Percentiles rank a stretch among this genome's conserved stretches.
Conservation (phyloP, 352 stramenopile genomes). For the Globisporangium emineosum region DNA sequence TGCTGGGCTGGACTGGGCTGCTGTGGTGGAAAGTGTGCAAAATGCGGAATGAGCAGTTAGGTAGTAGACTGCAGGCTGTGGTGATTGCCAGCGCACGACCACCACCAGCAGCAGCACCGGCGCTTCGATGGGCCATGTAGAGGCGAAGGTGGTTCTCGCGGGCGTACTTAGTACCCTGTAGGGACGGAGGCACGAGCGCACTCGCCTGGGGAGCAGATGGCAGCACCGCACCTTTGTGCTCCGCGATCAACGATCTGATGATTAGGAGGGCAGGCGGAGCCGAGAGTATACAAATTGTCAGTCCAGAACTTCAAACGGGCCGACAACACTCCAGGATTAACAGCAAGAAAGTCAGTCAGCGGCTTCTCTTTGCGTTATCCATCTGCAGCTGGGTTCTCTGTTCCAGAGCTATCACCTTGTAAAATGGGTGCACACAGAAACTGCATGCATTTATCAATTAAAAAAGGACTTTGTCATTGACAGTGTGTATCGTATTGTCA, state of each 20-base stretch:
- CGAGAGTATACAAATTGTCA: constrained; percentile 4
- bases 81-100: background rate
- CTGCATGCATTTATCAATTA: no score
- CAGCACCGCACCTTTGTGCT: constrained; percentile 14
- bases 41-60: constrained; percentile 14
- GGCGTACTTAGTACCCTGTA: background rate
- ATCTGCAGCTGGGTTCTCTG: background rate
- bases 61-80: constrained; percentile 1
- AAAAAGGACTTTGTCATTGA: background rate
- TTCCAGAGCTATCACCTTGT: background rate
- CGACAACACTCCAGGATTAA: no score
- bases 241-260: background rate
- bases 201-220: constrained; percentile 12
- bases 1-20: constrained; percentile 1
- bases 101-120: background rate
- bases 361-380: constrained; percentile 11
- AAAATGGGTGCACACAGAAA: background rate
- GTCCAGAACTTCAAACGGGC: background rate
- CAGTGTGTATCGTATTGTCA: background rate
- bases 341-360: constrained; percentile 13
- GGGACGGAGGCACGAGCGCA: background rate
- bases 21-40: background rate
- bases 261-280: background rate
- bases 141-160: background rate
- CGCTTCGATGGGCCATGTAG: background rate